Percentiles rank a stretch among this genome's conserved stretches.
Conservation (phyloP, 1,284 basidiomycete genomes). For the Moesziomyces antarcticus region DNA sequence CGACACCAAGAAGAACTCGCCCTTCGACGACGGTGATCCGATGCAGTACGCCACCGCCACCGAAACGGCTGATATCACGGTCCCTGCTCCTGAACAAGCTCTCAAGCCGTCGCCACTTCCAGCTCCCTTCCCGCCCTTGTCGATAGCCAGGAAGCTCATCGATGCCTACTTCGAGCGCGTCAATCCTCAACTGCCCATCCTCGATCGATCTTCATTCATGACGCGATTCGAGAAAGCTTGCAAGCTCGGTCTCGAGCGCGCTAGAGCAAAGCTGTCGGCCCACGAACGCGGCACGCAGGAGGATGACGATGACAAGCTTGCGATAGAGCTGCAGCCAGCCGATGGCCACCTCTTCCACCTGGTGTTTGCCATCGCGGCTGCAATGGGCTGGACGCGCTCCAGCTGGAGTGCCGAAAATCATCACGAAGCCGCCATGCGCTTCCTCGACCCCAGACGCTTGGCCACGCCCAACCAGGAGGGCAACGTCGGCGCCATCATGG, state of each 20-base stretch:
- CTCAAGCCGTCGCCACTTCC: conserved; percentile 41
- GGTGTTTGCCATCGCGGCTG: conserved; percentile 47
- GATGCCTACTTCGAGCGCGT: conserved; percentile 51
- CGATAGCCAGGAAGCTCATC: conserved; percentile 41
- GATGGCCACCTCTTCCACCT: conserved; percentile 54
- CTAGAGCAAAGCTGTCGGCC: conserved; percentile 21
- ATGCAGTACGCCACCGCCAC: conserved; percentile 52
- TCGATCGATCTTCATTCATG: conserved; percentile 41
- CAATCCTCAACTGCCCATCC: conserved; percentile 47
- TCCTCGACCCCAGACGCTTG: conserved; percentile 35
- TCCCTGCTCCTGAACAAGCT: conserved; percentile 44
- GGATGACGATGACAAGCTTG: conserved; percentile 32
- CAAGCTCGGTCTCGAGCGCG: conserved; percentile 22
- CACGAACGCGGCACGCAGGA: conserved; percentile 10
- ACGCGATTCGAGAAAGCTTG: conserved; percentile 41
- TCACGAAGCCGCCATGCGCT: conserved; percentile 52
- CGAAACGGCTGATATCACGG: conserved; percentile 47
- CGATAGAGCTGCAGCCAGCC: conserved; percentile 45
- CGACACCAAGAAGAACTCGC: conserved; percentile 43
- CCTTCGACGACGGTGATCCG: conserved; percentile 44
- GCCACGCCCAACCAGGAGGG: conserved; percentile 22
- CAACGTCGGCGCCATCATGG: conserved; percentile 50
- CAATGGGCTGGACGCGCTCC: conserved; percentile 46
- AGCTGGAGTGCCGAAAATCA: conserved; percentile 49
- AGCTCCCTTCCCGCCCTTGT: conserved; percentile 46